Evolutionary conservation across 108 stramenopile species (phyloP).

Genomic region (Pseudonitzschia pungens): DNA sequence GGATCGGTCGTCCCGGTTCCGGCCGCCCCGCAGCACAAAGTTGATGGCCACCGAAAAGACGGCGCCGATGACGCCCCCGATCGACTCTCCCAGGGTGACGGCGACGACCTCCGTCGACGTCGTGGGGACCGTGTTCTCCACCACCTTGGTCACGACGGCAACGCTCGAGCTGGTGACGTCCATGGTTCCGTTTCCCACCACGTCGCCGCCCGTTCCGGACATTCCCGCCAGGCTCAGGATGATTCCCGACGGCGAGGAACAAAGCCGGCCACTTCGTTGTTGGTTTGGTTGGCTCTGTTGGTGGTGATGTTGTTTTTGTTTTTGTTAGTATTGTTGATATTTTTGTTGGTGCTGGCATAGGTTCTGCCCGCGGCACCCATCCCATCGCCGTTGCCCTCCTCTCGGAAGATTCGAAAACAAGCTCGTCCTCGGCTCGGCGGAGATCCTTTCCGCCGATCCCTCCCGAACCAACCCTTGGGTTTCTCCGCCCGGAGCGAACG

Average conservation of each 20-base stretch:
- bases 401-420: neutral
- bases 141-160: slow-evolving; percentile 21
- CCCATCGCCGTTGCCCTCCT: neutral
- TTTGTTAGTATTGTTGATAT: no score
- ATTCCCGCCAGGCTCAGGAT: slow-evolving; percentile 1
- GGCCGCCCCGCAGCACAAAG: neutral
- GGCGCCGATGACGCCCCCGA: slow-evolving; percentile 70
- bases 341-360: neutral
- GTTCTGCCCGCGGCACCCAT: neutral
- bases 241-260: neutral
- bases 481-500: no score
- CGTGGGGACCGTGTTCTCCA: slow-evolving; percentile 54
- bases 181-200: neutral
- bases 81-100: slow-evolving; percentile 69
- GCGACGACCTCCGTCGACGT: slow-evolving; percentile 66
- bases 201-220: neutral
- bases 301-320: no score
- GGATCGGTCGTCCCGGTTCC: neutral
- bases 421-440: no score
- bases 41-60: slow-evolving; percentile 7
- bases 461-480: no score
- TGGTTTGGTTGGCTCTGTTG: neutral
- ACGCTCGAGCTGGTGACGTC: slow-evolving; percentile 6
- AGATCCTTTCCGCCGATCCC: no score
- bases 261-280: neutral